phyloP scores from a whole-genome alignment of 2,329 filamentous ascomycete species.

The Pleoardoris graminearum region DNA sequence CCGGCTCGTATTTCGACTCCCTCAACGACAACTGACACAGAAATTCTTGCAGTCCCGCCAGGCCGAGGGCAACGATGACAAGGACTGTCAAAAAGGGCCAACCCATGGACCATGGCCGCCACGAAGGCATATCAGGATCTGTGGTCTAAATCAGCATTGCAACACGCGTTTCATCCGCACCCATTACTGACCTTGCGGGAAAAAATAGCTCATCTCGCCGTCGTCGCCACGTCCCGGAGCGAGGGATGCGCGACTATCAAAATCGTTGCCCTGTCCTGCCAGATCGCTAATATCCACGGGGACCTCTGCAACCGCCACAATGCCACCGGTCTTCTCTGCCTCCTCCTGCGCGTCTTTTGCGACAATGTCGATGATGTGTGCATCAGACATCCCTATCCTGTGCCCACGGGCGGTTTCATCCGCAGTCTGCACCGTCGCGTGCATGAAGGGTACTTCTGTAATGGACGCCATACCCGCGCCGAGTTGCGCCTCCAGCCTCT shows the following conservation, averaged over 20 bases:
- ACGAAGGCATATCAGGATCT: conserved; percentile 46
- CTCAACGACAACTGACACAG: conserved; percentile 42
- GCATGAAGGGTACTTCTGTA: conserved; percentile 39
- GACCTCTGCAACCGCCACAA: conserved; percentile 48
- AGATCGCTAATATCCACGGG: conserved; percentile 49
- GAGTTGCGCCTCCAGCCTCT: conserved; percentile 40
- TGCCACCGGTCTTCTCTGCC: conserved; percentile 49
- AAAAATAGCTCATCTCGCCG: conserved; percentile 44
- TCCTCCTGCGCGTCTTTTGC: conserved; percentile 46
- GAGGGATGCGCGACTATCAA: conserved; percentile 35
- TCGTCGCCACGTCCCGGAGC: conserved; percentile 20
- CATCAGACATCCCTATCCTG: conserved; percentile 23
- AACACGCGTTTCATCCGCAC: neutral
- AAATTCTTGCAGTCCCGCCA: conserved; percentile 44
- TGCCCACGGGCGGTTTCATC: conserved; percentile 23
- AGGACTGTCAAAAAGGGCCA: conserved; percentile 42
- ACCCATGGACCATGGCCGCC: conserved; percentile 47
- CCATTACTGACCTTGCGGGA: conserved; percentile 32
- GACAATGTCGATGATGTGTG: conserved; percentile 20
- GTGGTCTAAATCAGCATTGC: neutral
- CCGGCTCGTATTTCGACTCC: conserved; percentile 18
- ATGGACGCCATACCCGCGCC: conserved; percentile 44
- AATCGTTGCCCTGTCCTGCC: conserved; percentile 40
- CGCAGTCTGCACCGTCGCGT: conserved; percentile 17
- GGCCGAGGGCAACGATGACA: conserved; percentile 35